phyloP scores from a whole-genome alignment of 2,329 filamentous ascomycete species.

The Diaporthe vexans region DNA sequence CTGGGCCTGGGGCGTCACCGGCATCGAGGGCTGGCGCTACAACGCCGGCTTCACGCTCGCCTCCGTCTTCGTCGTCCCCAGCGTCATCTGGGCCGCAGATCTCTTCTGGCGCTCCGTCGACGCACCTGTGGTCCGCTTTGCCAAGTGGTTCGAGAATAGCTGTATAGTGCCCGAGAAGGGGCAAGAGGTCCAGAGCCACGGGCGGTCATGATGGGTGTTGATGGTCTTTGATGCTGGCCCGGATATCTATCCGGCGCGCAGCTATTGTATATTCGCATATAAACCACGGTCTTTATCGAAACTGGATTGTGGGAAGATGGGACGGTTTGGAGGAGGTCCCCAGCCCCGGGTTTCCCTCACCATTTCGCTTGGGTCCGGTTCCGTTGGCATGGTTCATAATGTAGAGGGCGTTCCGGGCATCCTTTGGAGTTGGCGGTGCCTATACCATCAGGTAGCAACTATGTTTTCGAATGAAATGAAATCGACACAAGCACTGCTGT shows the following conservation, averaged over 20 bases:
- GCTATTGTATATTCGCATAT: conserved; percentile 12
- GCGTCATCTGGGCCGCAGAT: conserved; percentile 68
- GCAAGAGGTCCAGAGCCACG: conserved; percentile 6
- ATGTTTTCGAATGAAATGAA: not conserved
- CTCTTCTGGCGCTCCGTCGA: conserved; percentile 70
- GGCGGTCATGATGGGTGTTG: conserved; percentile 15
- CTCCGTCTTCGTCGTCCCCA: conserved; percentile 62
- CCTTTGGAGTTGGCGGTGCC: conserved; percentile 29
- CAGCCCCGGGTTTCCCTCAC: not conserved
- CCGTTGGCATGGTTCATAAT: conserved; percentile 4
- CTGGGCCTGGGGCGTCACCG: conserved; percentile 62
- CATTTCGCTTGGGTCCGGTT: not conserved
- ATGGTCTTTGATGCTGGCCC: not conserved
- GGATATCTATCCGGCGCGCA: not conserved
- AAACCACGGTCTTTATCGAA: conserved; percentile 21
- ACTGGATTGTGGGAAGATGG: not conserved
- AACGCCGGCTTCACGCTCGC: conserved; percentile 62
- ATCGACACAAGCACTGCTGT: no score
- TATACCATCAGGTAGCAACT: conserved; percentile 21
- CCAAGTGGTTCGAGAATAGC: conserved; percentile 67
- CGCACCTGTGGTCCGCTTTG: conserved; percentile 67
- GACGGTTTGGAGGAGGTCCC: not conserved
- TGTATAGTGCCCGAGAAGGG: conserved; percentile 48
- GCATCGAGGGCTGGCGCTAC: conserved; percentile 61
- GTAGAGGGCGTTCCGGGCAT: conserved; percentile 31